Evolutionary conservation across 169 alveolate species (phyloP).

Genomic region (Plasmodium billcollinsi): DNA sequence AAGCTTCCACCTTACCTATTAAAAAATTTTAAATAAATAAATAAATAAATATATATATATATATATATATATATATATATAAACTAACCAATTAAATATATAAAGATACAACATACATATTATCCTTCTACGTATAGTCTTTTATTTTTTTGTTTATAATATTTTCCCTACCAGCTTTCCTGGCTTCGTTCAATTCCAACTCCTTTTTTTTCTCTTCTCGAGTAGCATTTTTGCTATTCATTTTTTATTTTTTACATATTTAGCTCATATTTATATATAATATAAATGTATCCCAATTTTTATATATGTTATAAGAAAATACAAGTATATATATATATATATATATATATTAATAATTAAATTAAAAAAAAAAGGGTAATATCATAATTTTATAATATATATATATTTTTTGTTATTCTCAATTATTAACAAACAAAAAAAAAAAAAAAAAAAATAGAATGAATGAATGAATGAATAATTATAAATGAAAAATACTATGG

Average conservation of each 20-base stretch:
- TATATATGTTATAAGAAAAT: background rate
- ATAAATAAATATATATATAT: background rate
- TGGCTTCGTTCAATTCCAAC: slow-evolving; percentile 80
- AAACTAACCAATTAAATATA: background rate
- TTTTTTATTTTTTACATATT: background rate
- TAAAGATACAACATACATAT: background rate
- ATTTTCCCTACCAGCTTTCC: slow-evolving; percentile 75
- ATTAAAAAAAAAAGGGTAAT: background rate
- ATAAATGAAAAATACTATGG: too few species aligned
- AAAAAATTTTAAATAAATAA: background rate
- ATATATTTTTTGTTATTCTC: background rate
- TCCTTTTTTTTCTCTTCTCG: slow-evolving; percentile 82
- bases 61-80: background rate
- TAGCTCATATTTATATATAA: too few species aligned
- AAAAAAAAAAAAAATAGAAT: too few species aligned
- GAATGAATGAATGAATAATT: too few species aligned
- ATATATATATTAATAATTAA: background rate
- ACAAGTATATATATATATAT: slow-evolving; percentile 13
- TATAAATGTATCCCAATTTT: background rate
- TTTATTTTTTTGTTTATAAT: background rate
- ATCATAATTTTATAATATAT: background rate
- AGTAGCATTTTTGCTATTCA: slow-evolving; percentile 75
- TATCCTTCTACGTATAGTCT: background rate
- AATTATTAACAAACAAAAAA: too few species aligned
- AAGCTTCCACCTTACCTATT: slow-evolving; percentile 78